Base-by-base conservation (phyloP, 306 rosid species). In the Prunus dulcis region DNA sequence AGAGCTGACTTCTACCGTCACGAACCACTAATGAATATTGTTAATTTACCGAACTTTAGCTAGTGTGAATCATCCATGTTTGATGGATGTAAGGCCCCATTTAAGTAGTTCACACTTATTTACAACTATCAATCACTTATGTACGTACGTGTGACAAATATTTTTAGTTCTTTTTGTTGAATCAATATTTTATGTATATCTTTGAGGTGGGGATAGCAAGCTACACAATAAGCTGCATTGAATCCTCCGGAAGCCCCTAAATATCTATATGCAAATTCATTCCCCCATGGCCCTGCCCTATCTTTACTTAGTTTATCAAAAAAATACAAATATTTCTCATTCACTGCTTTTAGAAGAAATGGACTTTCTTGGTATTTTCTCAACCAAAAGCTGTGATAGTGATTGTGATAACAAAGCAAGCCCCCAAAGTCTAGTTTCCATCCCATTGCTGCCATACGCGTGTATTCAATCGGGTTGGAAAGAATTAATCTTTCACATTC, bases 371-470 rank as follows among this genome's bases (percentile, higher is more conserved):
- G 62, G 74, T 53, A 32, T 69, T 81, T 27, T n/a, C 89, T 73
- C 74, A 73, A 80, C 80, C 69, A 70, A 82, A 84, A 76, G 86
- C 62, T 82, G 67, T 67, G 87, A 86, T 1, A 68, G 85, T 82
- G 93, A 88, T 82, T 81, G 79, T 49, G 72, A 78, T 46, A 83
- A 78, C 55, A 58, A 52, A 38, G 67, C 63, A 78, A 51, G 49
- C 68, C 47, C 55, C 14, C 27, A 55, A 53, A 71, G 78, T 64
- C 86, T 47, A 57, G 63, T 65, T 71, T 13, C 14, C 62, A 58
- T 46, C 78, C 47, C 53, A 51, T 69, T 73, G 64, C 75, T 67
- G 62, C 64, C 75, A 57, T 53, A 84, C 80, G n/a, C 89, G 75
- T 87, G 80, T 67, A 51, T 45, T 12, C 75, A 58, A 71, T 71